phyloP scores from a whole-genome alignment of 2,329 filamentous ascomycete species.

The Aspergillus unguis region DNA sequence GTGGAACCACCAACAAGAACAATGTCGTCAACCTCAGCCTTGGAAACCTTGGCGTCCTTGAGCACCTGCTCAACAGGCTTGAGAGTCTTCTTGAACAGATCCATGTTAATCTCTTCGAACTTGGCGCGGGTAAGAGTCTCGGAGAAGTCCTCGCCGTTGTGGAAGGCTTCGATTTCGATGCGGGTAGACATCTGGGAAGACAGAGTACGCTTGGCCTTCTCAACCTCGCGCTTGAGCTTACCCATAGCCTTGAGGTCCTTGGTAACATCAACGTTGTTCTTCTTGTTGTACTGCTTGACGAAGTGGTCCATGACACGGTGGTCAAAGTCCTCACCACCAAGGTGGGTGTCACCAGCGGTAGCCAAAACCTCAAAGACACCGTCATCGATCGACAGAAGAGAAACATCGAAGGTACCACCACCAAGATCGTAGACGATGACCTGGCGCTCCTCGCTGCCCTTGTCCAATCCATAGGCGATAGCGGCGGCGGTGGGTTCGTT shows the following conservation, averaged over 20 bases:
- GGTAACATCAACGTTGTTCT: constrained; percentile 85
- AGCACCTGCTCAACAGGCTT: constrained; percentile 98
- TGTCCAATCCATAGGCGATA: constrained; percentile 90
- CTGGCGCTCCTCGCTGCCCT: constrained; percentile 77
- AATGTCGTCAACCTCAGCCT: constrained; percentile 91
- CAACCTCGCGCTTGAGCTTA: constrained; percentile 98
- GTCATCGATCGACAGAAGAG: constrained; percentile 83
- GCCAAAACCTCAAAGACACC: constrained; percentile 93
- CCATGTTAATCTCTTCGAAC: constrained; percentile 98
- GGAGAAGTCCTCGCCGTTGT: constrained; percentile 94
- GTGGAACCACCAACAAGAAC: constrained; percentile 98
- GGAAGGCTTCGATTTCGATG: constrained; percentile 96
- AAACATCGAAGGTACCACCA: constrained; percentile 94
- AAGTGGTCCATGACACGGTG: constrained; percentile 96
- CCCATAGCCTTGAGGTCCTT: constrained; percentile 98
- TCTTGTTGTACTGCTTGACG: constrained; percentile 98
- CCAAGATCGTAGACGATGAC: constrained; percentile 92
- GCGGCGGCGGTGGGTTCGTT: constrained; percentile 96
- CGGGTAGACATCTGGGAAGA: constrained; percentile 90
- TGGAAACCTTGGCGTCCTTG: constrained; percentile 97
- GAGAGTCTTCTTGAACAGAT: constrained; percentile 98
- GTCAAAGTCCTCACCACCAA: constrained; percentile 98
- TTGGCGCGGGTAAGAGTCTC: constrained; percentile 98
- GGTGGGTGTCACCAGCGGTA: constrained; percentile 93
- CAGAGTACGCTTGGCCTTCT: constrained; percentile 98